Percentiles rank a stretch among this genome's conserved stretches.
phyloP scores from a whole-genome alignment of 1,284 basidiomycete species.

The Puccinia brachypodii region DNA sequence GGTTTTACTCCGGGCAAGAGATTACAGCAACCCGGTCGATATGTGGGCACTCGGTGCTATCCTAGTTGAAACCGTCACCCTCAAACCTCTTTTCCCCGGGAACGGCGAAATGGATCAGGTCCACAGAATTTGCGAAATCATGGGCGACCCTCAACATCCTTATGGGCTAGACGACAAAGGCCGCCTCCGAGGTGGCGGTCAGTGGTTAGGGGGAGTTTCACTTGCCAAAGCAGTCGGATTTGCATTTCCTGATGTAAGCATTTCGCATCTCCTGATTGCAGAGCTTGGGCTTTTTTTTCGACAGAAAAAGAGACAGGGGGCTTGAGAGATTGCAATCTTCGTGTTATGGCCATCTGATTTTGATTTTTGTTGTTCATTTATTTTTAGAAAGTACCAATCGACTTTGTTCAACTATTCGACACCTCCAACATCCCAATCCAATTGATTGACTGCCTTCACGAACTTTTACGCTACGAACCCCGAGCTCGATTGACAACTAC shows the following conservation, averaged over 20 bases:
- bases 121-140: constrained; percentile 78
- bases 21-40: constrained; percentile 95
- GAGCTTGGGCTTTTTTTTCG: neutral
- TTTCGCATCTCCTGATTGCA: constrained; percentile 50
- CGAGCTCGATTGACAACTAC: constrained; percentile 76
- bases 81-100: constrained; percentile 98
- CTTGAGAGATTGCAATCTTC: constrained; percentile 36
- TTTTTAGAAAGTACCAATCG: constrained; percentile 70
- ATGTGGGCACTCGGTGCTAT: constrained; percentile 99
- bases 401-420: constrained; percentile 76
- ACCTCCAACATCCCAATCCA: constrained; percentile 69
- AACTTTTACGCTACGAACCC: constrained; percentile 90
- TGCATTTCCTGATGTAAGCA: constrained; percentile 76
- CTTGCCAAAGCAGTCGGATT: constrained; percentile 86
- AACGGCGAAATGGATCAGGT: constrained; percentile 91
- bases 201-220: constrained; percentile 79
- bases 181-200: constrained; percentile 75
- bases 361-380: neutral
- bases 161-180: constrained; percentile 76
- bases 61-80: constrained; percentile 90
- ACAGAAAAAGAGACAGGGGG: constrained; percentile 32
- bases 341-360: neutral
- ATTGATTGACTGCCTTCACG: constrained; percentile 85
- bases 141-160: constrained; percentile 85
- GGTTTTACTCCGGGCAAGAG: constrained; percentile 81